Evolutionary conservation across 352 stramenopile genomes (phyloP).

Genomic region (Thraustotheca clavata): DNA sequence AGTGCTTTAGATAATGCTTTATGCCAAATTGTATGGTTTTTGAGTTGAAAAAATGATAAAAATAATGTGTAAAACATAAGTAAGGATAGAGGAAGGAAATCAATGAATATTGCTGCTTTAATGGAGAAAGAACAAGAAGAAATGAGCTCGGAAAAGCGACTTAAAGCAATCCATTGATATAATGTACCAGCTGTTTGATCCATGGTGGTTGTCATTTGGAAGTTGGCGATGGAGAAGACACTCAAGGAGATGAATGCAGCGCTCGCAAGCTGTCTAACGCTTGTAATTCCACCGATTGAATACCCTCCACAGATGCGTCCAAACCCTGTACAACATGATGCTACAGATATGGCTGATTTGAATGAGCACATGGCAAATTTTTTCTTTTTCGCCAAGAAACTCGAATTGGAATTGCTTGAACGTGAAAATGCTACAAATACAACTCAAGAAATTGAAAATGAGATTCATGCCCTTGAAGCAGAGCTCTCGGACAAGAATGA

Average conservation of each 20-base stretch:
- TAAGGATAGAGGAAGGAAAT: no score
- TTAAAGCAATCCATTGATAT: no score
- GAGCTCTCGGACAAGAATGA: constrained; percentile 79
- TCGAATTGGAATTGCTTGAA: constrained; percentile 59
- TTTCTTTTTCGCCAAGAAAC: constrained; percentile 73
- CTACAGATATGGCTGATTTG: constrained; percentile 64
- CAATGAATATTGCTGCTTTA: no score
- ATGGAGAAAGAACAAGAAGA: no score
- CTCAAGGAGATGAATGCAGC: constrained; percentile 63
- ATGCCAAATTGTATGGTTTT: no score
- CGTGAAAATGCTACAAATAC: neutral
- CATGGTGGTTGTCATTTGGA: neutral
- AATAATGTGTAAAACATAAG: no score
- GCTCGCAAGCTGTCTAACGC: constrained; percentile 61
- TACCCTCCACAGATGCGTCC: constrained; percentile 78
- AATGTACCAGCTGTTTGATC: no score
- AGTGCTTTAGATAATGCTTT: no score
- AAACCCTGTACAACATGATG: constrained; percentile 71
- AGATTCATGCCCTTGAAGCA: constrained; percentile 64
- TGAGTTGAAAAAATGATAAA: no score
- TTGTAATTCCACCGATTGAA: constrained; percentile 71
- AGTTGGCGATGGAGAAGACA: constrained; percentile 21
- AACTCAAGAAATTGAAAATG: constrained; percentile 47
- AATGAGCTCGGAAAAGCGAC: no score
- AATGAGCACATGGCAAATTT: constrained; percentile 60